Evolutionary conservation across 306 rosid species (phyloP).

Genomic region (Vigna trinervia): DNA sequence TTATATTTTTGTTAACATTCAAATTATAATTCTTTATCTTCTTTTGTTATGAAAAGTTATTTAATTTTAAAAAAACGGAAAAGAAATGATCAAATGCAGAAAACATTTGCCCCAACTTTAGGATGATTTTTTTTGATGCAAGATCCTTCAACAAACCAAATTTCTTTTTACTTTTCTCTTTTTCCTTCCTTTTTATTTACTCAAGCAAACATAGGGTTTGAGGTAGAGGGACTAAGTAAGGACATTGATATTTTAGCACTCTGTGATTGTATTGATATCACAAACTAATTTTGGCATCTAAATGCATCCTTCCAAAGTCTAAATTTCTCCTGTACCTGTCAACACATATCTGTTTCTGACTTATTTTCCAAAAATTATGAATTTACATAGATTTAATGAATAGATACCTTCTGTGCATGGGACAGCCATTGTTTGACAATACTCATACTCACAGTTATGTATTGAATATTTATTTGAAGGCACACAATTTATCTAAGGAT

Average conservation of each 20-base stretch:
- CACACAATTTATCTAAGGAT: conserved; percentile 87
- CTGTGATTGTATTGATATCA: not conserved
- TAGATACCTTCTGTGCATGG: conserved; percentile 24
- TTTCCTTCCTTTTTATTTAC: conserved; percentile 1
- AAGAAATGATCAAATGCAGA: not conserved
- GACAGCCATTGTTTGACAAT: conserved; percentile 20
- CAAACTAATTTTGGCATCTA: conserved; percentile 20
- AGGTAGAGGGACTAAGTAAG: not conserved
- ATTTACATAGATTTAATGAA: not conserved
- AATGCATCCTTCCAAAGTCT: conserved; percentile 3
- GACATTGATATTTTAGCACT: not conserved
- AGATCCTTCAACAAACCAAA: too few species aligned
- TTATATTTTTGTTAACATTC: not conserved
- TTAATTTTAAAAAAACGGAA: not conserved
- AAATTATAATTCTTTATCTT: not conserved
- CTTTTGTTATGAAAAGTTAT: not conserved
- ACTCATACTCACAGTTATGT: conserved; percentile 31
- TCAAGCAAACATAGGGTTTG: not conserved
- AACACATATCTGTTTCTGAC: not conserved
- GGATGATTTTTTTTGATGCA: too few species aligned
- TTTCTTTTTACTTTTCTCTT: not conserved
- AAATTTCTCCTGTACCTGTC: conserved; percentile 10
- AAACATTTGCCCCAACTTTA: not conserved
- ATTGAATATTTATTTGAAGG: conserved; percentile 62
- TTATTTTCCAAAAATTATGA: not conserved